These are phyloP conservation scores for Pisolithus orientalis DNA, from an alignment of 768 basidiomycete genomes.

Conservation along the genomic window DNA sequence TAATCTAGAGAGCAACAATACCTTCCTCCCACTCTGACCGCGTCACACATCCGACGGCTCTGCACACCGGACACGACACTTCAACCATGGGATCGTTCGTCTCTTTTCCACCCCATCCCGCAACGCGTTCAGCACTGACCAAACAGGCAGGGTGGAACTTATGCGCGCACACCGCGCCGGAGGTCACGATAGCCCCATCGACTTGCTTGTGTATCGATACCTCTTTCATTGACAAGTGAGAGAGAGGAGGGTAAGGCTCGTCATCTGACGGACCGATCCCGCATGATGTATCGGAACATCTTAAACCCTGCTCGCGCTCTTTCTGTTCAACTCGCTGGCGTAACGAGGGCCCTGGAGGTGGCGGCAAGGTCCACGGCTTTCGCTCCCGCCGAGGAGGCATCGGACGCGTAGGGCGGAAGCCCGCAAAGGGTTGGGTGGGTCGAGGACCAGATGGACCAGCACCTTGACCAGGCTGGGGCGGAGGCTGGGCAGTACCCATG, in stretches of 20 bases:
- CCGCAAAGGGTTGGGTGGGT: constrained; percentile 4
- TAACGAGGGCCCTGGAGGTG: constrained; percentile 62
- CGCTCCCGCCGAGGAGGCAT: constrained; percentile 30
- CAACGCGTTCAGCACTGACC: constrained; percentile 59
- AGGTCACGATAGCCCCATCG: constrained; percentile 11
- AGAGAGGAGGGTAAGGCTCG: constrained; percentile 42
- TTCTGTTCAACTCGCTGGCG: constrained; percentile 68
- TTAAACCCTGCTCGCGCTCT: constrained; percentile 65
- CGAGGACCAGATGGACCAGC: not conserved
- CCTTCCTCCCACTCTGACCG: constrained; percentile 57
- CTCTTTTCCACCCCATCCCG: constrained; percentile 52
- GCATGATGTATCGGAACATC: constrained; percentile 70
- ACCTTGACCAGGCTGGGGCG: constrained; percentile 2
- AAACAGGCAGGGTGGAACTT: constrained; percentile 69
- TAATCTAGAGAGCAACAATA: constrained; percentile 24
- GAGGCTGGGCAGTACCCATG: not conserved
- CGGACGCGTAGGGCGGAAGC: constrained; percentile 17
- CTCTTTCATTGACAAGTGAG: constrained; percentile 15
- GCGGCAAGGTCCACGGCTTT: constrained; percentile 51
- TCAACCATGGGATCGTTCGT: constrained; percentile 40
- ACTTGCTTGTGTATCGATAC: constrained; percentile 18
- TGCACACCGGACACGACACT: constrained; percentile 71
- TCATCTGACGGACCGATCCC: constrained; percentile 73
- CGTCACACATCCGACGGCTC: constrained; percentile 53
- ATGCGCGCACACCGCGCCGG: constrained; percentile 47